phyloP scores from a whole-genome alignment of 1,284 basidiomycete species.

The Hemileia vastatrix region DNA sequence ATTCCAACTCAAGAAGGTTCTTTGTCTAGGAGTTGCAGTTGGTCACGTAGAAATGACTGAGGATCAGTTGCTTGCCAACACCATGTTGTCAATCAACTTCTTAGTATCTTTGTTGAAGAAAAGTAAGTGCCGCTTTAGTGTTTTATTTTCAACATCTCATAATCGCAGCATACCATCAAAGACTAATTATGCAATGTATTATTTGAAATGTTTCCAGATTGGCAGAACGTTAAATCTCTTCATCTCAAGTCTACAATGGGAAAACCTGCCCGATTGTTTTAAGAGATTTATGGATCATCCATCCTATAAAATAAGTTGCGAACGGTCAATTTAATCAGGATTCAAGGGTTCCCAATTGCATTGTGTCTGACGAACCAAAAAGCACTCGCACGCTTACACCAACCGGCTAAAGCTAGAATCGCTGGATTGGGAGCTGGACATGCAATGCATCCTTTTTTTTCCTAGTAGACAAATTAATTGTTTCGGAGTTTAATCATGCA shows the following conservation, averaged over 20 bases:
- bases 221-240: conserved; percentile 99
- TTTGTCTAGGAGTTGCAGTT: conserved; percentile 97
- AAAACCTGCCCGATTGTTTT: conserved; percentile 90
- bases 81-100: conserved; percentile 99
- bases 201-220: conserved; percentile 43
- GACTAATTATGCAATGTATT: too few species aligned
- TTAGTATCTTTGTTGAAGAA: conserved; percentile 98
- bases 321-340: background rate
- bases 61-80: conserved; percentile 91
- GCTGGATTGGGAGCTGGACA: conserved; percentile 71
- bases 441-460: too few species aligned
- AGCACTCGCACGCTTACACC: conserved; percentile 84
- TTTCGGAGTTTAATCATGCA: too few species aligned
- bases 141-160: background rate
- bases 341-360: conserved; percentile 12
- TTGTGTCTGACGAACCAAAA: conserved; percentile 57
- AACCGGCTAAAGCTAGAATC: conserved; percentile 60
- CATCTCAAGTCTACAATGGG: conserved; percentile 99
- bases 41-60: conserved; percentile 97
- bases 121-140: conserved; percentile 50
- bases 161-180: too few species aligned
- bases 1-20: conserved; percentile 99
- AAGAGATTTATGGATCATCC: conserved; percentile 41
- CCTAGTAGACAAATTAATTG: too few species aligned
- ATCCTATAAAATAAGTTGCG: too few species aligned